Conservation (phyloP, 257 asterid genomes). For the Penstemon barbatus region DNA sequence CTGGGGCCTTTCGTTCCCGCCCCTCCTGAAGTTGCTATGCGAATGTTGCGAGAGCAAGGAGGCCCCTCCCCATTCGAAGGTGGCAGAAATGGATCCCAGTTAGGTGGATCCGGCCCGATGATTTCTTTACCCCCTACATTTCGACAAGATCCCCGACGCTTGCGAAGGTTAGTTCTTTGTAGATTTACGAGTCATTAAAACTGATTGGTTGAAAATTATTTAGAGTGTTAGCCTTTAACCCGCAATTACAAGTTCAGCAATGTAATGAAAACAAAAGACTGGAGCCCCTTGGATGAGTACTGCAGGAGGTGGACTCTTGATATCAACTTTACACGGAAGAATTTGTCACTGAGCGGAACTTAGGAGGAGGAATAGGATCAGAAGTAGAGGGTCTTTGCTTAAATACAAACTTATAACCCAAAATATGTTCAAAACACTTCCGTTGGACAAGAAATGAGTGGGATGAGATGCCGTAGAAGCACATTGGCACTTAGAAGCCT, state of each 20-base stretch:
- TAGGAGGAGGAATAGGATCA: neutral
- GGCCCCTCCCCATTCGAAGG: slow-evolving; percentile 91
- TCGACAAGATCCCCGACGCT: slow-evolving; percentile 93
- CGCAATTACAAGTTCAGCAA: neutral
- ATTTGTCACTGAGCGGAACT: neutral
- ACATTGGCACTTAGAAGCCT: neutral
- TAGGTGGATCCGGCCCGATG: slow-evolving; percentile 68
- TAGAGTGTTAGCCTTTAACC: neutral
- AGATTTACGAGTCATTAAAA: slow-evolving; percentile 4
- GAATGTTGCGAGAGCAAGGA: slow-evolving; percentile 91
- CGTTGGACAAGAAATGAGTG: neutral
- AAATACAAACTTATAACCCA: neutral
- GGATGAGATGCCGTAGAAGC: neutral
- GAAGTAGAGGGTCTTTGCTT: neutral
- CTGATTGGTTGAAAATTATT: neutral
- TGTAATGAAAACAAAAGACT: neutral
- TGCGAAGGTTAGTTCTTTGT: slow-evolving; percentile 67
- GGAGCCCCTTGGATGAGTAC: slow-evolving; percentile 6
- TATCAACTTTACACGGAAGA: neutral
- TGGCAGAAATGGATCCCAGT: slow-evolving; percentile 69
- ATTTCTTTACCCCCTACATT: slow-evolving; percentile 73
- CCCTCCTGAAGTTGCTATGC: slow-evolving; percentile 99
- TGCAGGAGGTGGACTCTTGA: neutral
- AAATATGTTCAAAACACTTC: neutral
- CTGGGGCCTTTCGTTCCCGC: slow-evolving; percentile 98